A percentile compares a stretch with the other conserved stretches of the same genome.
These are phyloP conservation scores for Fusarium metavorans DNA, from an alignment of 2,329 filamentous ascomycete species.

Conservation along the genomic window DNA sequence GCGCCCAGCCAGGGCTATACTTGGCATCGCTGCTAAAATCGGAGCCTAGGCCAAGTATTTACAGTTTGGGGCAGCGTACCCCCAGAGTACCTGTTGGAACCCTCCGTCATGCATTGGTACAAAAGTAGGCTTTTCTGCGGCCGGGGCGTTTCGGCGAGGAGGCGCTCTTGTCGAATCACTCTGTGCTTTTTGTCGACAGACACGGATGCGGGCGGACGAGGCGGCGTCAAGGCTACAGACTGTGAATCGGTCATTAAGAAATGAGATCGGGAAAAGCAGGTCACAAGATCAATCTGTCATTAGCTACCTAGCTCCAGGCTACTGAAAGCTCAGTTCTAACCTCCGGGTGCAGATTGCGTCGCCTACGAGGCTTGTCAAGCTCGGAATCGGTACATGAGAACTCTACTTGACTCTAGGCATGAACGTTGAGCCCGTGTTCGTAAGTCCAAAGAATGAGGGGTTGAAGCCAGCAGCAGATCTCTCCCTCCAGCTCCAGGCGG, in stretches of 20 bases:
- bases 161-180: conserved; percentile 32
- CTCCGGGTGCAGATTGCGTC: background rate
- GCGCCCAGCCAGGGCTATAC: conserved; percentile 5
- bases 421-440: background rate
- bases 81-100: background rate
- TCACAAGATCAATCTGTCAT: background rate
- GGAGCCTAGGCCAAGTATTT: conserved; percentile 3
- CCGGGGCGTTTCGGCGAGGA: conserved; percentile 38
- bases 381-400: background rate
- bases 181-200: conserved; percentile 27
- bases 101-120: conserved; percentile 19
- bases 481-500: background rate
- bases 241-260: background rate
- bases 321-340: background rate
- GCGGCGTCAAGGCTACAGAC: conserved; percentile 18
- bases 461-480: background rate
- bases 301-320: background rate
- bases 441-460: background rate
- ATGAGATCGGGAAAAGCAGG: background rate
- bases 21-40: background rate
- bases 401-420: background rate
- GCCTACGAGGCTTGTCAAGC: background rate
- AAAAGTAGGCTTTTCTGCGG: background rate
- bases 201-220: conserved; percentile 15
- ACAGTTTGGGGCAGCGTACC: background rate